A percentile compares a stretch with the other conserved stretches of the same genome.
phyloP scores from a whole-genome alignment of 2,329 filamentous ascomycete species.

The Aspergillus pseudonomiae region DNA sequence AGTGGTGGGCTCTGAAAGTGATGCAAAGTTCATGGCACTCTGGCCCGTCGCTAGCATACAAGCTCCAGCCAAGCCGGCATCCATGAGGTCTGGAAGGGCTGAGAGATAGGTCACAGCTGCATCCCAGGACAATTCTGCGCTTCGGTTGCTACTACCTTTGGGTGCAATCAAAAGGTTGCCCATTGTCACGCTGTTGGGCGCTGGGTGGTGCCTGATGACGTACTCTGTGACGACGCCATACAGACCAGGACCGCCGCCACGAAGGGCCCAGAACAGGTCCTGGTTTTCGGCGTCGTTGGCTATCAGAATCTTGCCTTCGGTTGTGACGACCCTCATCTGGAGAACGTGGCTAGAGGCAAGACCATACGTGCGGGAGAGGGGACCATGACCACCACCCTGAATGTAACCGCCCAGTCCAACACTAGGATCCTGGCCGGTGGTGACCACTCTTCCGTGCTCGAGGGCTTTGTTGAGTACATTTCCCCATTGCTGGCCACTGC shows the following conservation, averaged over 20 bases:
- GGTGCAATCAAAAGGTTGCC: constrained; percentile 17
- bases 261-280: constrained; percentile 57
- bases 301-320: constrained; percentile 39
- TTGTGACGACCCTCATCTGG: constrained; percentile 31
- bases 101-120: constrained; percentile 29
- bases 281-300: constrained; percentile 35
- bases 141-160: constrained; percentile 4
- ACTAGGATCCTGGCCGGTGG: constrained; percentile 59
- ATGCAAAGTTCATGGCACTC: not conserved
- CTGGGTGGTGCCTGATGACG: constrained; percentile 21
- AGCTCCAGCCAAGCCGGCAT: constrained; percentile 8
- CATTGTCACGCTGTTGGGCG: constrained; percentile 21
- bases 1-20: not conserved
- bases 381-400: constrained; percentile 35
- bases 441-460: constrained; percentile 35
- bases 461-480: constrained; percentile 18
- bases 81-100: constrained; percentile 26
- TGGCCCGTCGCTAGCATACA: constrained; percentile 9
- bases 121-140: constrained; percentile 35
- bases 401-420: constrained; percentile 49
- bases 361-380: constrained; percentile 27
- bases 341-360: constrained; percentile 30
- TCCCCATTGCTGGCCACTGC: constrained; percentile 24
- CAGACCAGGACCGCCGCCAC: constrained; percentile 48
- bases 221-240: constrained; percentile 25